Evolutionary conservation across 108 stramenopile genomes (phyloP).

Genomic region (Skeletonema tropicum): DNA sequence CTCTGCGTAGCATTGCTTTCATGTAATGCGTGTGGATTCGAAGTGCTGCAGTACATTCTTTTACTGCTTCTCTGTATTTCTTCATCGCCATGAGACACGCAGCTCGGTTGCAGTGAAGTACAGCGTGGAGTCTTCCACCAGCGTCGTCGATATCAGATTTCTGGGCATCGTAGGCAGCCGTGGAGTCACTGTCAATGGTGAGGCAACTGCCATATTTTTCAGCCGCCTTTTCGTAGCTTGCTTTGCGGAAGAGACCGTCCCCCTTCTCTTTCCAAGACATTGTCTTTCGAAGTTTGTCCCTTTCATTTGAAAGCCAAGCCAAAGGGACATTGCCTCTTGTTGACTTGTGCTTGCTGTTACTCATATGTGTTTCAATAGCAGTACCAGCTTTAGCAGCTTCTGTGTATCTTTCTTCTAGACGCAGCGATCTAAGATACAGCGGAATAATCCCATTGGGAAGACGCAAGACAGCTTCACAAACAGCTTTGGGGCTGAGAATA

Average conservation of each 20-base stretch:
- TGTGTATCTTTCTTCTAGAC: conserved; percentile 79
- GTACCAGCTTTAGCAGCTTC: conserved; percentile 60
- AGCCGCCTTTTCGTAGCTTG: conserved; percentile 67
- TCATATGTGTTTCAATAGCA: conserved; percentile 42
- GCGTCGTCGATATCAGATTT: conserved; percentile 51
- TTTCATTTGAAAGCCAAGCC: conserved; percentile 48
- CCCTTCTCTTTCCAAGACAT: conserved; percentile 62
- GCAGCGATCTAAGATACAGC: conserved; percentile 66
- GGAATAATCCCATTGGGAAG: conserved; percentile 60
- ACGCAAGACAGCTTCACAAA: conserved; percentile 73
- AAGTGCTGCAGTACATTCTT: conserved; percentile 86
- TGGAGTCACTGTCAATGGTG: conserved; percentile 55
- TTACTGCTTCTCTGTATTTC: conserved; percentile 69
- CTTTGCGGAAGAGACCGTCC: conserved; percentile 70
- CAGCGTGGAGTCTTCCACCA: conserved; percentile 84
- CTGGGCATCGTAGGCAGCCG: conserved; percentile 20
- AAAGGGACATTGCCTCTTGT: conserved; percentile 32
- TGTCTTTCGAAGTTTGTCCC: conserved; percentile 55
- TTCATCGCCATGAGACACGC: conserved; percentile 86
- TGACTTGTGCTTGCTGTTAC: conserved; percentile 43
- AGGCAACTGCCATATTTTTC: conserved; percentile 69
- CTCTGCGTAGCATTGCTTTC: conserved; percentile 87
- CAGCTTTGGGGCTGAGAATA: conserved; percentile 61
- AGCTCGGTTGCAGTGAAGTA: conserved; percentile 89
- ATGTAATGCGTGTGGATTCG: conserved; percentile 84